Evolutionary conservation across 345 rosid species (phyloP), one percentile per base, ranked within the genome.

Genomic region (Salix purpurea): DNA sequence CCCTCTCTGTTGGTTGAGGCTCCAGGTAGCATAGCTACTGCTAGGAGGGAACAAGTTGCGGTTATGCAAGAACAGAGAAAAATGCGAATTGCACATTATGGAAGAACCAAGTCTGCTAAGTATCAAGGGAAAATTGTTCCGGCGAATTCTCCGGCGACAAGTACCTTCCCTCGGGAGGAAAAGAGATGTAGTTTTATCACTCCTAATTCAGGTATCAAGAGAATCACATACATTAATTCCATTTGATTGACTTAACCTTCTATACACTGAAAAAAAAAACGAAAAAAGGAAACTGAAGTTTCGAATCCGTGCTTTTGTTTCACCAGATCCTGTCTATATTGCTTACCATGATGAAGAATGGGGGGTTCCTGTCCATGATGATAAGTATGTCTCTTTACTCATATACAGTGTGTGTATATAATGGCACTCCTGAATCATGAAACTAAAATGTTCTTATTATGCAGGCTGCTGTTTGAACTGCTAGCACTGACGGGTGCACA

Each of bases 321-420:
- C 15, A 37, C 34, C 88, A 91, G 93, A 92, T 85, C 92, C 91
- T 46, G 70, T 88, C 37, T 90, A 88, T 76, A 89, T 90, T 19
- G 90, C 89, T 78, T 92, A 89, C 83, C 93, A 90, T 79, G 93
- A 92, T 73, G 78, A 84, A 73, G 97, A 90, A 87, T 92, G 97
- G 94, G 97, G 97, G 72, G 91, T 92, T 73, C 89, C 94, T 42
- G 89, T 87, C 46, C 90, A 92, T 70, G 89, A 90, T 82, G 97
- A 92, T 76, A 87, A 75, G 94, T 89, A 72, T 77, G 52, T 67
- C 13, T 28, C 64, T 44, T 70, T 18, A 39, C 66, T 40, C 18
- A n/a, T 32, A 52, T 18, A 7, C 9, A 56, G 40, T 37, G 18
- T 2, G 40, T 37, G 18, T 2, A 16, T 10, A 54, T 1, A 50